Percentiles rank a stretch among this genome's conserved stretches.
Conservation (phyloP, 140 eudicot species). For the Stevia rebaudiana region DNA sequence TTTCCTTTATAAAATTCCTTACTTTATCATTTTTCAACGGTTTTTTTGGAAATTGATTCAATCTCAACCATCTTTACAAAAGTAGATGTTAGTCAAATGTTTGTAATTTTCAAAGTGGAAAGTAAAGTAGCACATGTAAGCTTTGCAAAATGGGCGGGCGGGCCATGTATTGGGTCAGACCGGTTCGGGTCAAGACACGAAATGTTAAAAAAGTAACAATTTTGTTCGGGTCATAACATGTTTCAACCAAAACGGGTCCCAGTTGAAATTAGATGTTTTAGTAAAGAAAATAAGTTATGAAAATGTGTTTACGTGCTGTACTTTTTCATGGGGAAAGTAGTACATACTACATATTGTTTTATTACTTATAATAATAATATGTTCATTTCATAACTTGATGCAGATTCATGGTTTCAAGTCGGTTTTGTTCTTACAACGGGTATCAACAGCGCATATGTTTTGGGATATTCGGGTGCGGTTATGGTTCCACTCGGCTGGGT, state of each 20-base stretch:
- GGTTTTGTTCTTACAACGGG: conserved; percentile 92
- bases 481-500: conserved; percentile 96
- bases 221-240: too few species aligned
- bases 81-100: not conserved
- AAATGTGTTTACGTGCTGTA: too few species aligned
- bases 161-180: too few species aligned
- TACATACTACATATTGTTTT: not conserved
- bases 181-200: too few species aligned
- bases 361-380: not conserved
- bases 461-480: conserved; percentile 84
- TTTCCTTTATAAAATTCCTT: not conserved
- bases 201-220: too few species aligned
- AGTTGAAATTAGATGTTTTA: too few species aligned
- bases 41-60: not conserved
- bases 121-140: too few species aligned
- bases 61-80: not conserved
- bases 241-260: too few species aligned
- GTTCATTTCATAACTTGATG: conserved; percentile 10
- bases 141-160: too few species aligned
- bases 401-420: conserved; percentile 95
- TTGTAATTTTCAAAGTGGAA: not conserved
- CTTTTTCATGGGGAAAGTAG: not conserved
- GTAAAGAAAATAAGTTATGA: too few species aligned
- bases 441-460: conserved; percentile 81
- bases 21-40: not conserved